phyloP scores from a whole-genome alignment of 176 grass and related monocot species.

The Calamus simplicifolius region DNA sequence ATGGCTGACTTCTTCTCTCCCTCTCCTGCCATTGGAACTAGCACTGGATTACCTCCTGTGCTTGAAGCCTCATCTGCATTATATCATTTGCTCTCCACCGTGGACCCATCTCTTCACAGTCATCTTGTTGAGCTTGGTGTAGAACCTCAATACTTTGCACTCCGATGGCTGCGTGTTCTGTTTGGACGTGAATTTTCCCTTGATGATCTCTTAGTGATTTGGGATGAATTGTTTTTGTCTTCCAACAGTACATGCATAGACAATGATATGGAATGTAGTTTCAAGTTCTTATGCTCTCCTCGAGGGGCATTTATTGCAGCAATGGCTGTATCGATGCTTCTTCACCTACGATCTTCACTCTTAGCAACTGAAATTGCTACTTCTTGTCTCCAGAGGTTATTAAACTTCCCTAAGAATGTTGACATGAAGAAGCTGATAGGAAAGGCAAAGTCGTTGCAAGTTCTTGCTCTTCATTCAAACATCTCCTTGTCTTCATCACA shows the following conservation, averaged over 20 bases:
- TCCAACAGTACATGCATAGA: slow-evolving; percentile 43
- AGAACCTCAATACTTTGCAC: slow-evolving; percentile 91
- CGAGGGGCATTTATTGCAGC: slow-evolving; percentile 84
- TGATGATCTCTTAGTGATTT: slow-evolving; percentile 60
- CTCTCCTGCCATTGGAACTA: slow-evolving; percentile 32
- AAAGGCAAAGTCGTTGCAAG: slow-evolving; percentile 61
- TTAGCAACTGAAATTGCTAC: slow-evolving; percentile 79
- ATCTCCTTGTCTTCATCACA: slow-evolving; percentile 25
- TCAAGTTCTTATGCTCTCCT: slow-evolving; percentile 63
- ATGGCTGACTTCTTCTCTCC: slow-evolving; percentile 81
- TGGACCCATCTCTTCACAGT: slow-evolving; percentile 76
- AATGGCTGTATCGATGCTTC: slow-evolving; percentile 87
- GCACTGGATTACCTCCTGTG: slow-evolving; percentile 48
- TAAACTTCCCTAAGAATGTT: slow-evolving; percentile 70
- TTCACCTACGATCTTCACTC: slow-evolving; percentile 79
- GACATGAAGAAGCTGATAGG: slow-evolving; percentile 70
- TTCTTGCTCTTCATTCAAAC: slow-evolving; percentile 64
- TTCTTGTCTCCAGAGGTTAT: slow-evolving; percentile 67
- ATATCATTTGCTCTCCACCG: slow-evolving; percentile 71
- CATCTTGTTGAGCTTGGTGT: slow-evolving; percentile 90
- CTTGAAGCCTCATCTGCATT: slow-evolving; percentile 94
- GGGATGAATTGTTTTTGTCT: slow-evolving; percentile 76
- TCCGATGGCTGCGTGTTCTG: slow-evolving; percentile 93
- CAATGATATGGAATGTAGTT: slow-evolving; percentile 42
- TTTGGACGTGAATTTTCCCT: slow-evolving; percentile 90